phyloP scores from a whole-genome alignment of 2,329 filamentous ascomycete genomes.

The Pyrenochaeta sp. region DNA sequence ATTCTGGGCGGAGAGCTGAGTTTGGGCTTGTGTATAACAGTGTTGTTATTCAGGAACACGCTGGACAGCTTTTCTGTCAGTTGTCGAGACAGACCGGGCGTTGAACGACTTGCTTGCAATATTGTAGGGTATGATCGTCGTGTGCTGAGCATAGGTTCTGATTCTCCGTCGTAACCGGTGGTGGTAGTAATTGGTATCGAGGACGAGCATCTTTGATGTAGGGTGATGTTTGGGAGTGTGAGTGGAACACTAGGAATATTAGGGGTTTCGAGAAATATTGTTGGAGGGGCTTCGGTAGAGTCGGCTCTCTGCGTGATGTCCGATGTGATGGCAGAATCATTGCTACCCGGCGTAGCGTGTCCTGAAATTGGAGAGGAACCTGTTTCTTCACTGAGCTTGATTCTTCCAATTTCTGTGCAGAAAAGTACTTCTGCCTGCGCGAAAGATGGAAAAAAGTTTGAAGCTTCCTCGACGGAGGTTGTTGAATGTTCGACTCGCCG shows the following conservation, averaged over 20 bases:
- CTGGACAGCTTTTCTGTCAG: constrained; percentile 35
- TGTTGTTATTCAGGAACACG: constrained; percentile 36
- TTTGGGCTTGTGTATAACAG: constrained; percentile 42
- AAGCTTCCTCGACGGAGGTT: constrained; percentile 41
- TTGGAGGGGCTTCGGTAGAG: constrained; percentile 5
- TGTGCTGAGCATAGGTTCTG: constrained; percentile 32
- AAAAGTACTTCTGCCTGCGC: constrained; percentile 37
- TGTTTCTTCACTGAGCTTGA: constrained; percentile 12
- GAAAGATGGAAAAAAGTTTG: constrained; percentile 45
- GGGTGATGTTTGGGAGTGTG: constrained; percentile 12
- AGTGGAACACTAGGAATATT: constrained; percentile 21
- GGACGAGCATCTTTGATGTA: constrained; percentile 25
- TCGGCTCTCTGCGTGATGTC: constrained; percentile 20
- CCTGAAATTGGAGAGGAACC: constrained; percentile 22
- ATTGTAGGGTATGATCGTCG: constrained; percentile 13
- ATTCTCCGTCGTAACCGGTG: constrained; percentile 43
- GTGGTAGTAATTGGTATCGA: constrained; percentile 34
- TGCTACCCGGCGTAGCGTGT: constrained; percentile 10
- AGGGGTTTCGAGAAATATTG: constrained; percentile 16
- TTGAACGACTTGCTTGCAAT: constrained; percentile 37
- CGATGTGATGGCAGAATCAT: constrained; percentile 18
- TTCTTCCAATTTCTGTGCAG: no score
- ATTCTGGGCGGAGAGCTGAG: constrained; percentile 37
- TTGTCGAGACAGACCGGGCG: constrained; percentile 37
- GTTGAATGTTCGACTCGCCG: constrained; percentile 33